Evolutionary conservation across 2,329 filamentous ascomycete species (phyloP).

Genomic region (Fusarium sp.): DNA sequence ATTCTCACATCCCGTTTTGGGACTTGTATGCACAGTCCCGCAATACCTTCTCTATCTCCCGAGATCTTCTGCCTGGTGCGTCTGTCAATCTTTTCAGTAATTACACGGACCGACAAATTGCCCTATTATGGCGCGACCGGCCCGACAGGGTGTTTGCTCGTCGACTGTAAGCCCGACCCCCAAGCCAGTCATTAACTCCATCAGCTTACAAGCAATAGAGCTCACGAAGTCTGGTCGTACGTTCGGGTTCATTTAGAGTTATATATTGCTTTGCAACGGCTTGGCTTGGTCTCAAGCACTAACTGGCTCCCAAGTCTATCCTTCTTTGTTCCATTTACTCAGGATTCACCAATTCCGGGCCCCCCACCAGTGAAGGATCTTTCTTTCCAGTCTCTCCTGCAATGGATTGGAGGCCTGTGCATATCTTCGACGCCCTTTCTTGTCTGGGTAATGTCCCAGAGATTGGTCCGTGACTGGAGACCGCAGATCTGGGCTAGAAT

Average conservation of each 20-base stretch:
- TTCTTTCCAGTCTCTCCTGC: slow-evolving; percentile 52
- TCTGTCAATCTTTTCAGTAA: slow-evolving; percentile 47
- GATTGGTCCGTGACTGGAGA: slow-evolving; percentile 52
- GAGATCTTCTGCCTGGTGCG: slow-evolving; percentile 50
- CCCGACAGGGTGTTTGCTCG: slow-evolving; percentile 39
- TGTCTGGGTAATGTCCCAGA: slow-evolving; percentile 58
- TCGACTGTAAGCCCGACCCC: slow-evolving; percentile 43
- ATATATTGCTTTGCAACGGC: slow-evolving; percentile 64
- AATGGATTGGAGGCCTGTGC: slow-evolving; percentile 58
- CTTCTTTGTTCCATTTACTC: slow-evolving; percentile 68
- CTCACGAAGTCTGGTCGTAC: slow-evolving; percentile 54
- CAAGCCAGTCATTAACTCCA: background rate
- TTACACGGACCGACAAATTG: slow-evolving; percentile 46
- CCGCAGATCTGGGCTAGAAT: slow-evolving; percentile 55
- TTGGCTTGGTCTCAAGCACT: slow-evolving; percentile 58
- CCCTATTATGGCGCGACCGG: slow-evolving; percentile 42
- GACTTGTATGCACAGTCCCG: slow-evolving; percentile 52
- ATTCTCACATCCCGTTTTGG: slow-evolving; percentile 62
- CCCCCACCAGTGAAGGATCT: slow-evolving; percentile 58
- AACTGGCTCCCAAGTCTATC: slow-evolving; percentile 57
- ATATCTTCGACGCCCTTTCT: slow-evolving; percentile 61
- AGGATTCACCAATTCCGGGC: slow-evolving; percentile 61
- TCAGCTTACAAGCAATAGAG: slow-evolving; percentile 40
- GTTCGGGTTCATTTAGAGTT: slow-evolving; percentile 63
- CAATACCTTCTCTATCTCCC: slow-evolving; percentile 47